Evolutionary conservation across 306 rosid species (phyloP), one percentile per base, ranked within the genome.

Genomic region (Cucurbita maxima): DNA sequence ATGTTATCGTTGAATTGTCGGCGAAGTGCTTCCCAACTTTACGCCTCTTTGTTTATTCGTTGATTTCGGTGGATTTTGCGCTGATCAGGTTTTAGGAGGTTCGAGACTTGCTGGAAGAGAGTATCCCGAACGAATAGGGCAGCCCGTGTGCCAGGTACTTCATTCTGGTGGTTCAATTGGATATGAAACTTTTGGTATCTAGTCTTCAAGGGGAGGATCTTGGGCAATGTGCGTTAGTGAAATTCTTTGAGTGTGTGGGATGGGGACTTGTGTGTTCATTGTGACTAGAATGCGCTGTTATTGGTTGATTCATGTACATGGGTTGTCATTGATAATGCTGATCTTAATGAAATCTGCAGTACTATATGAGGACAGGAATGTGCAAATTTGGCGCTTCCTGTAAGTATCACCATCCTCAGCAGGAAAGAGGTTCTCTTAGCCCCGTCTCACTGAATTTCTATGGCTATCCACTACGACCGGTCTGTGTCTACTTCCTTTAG

Each of bases 111-210:
- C 80, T 34, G 87, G 78, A 55, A 90, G 85, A 74, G 96, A 88
- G 79, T 86, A 79, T 78, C 99, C 99, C 0, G 97, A 91, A 80
- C 87, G 99, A 83, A 53, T 63, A n/a, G 97, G 96, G 69, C 99
- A 95, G 82, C 96, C 91, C 25, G 83, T 87, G 38, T 95, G 99
- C 87, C 97, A 91, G 99, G 99, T 95, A 84, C 69, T 72, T 52
- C 69, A n/a, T 61, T 83, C 16, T 76, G 79, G 40, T 79, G 82
- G 63, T 59, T 73, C 76, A 69, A 51, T 58, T 78, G 78, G 36
- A 56, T 30, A 72, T 56, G 55, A 77, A 58, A 25, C 47, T 77
- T 73, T 69, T 48, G 44, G 71, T 75, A 61, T 71, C 73, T 56
- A 62, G 44, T 60, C 54, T 40, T 63, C 38, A 77, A 60, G 78